These are phyloP conservation scores for Delitschia confertaspora DNA, from an alignment of 495 filamentous ascomycete species.

Conservation along the genomic window DNA sequence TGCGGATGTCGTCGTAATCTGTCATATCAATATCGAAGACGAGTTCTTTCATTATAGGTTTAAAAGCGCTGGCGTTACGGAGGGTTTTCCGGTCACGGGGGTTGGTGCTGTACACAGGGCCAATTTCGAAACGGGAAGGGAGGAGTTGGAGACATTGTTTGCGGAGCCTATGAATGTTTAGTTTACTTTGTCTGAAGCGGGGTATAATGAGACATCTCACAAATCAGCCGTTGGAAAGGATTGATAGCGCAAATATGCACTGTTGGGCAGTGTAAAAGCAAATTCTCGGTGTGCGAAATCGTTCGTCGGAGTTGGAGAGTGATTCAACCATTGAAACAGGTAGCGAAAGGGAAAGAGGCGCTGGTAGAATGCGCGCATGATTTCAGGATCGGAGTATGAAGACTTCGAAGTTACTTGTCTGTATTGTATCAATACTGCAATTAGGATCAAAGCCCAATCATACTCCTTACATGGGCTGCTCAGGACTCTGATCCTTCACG, in stretches of 20 bases:
- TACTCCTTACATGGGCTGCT: slow-evolving; percentile 32
- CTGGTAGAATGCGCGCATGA: slow-evolving; percentile 88
- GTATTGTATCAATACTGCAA: slow-evolving; percentile 3
- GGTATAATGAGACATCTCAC: slow-evolving; percentile 41
- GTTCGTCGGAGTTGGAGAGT: slow-evolving; percentile 71
- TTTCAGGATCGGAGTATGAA: slow-evolving; percentile 58
- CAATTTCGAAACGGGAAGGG: slow-evolving; percentile 94
- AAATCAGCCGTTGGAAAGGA: slow-evolving; percentile 78
- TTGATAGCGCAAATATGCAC: slow-evolving; percentile 87
- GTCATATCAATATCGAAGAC: slow-evolving; percentile 99
- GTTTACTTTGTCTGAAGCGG: background rate
- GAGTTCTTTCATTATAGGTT: slow-evolving; percentile 77
- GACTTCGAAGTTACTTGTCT: slow-evolving; percentile 20
- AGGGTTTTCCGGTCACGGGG: slow-evolving; percentile 87
- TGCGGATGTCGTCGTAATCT: slow-evolving; percentile 93
- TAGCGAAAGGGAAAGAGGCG: slow-evolving; percentile 92
- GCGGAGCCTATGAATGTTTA: slow-evolving; percentile 52
- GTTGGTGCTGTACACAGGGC: slow-evolving; percentile 86
- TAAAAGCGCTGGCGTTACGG: slow-evolving; percentile 62
- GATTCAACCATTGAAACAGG: slow-evolving; percentile 97
- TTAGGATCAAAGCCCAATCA: background rate
- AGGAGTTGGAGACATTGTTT: slow-evolving; percentile 82
- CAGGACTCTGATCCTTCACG: too few relatives aligned
- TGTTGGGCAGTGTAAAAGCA: slow-evolving; percentile 80
- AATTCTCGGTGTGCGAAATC: slow-evolving; percentile 95